phyloP scores from a whole-genome alignment of 1,139 yeast species.

The Nakaseomyces delphensis region DNA sequence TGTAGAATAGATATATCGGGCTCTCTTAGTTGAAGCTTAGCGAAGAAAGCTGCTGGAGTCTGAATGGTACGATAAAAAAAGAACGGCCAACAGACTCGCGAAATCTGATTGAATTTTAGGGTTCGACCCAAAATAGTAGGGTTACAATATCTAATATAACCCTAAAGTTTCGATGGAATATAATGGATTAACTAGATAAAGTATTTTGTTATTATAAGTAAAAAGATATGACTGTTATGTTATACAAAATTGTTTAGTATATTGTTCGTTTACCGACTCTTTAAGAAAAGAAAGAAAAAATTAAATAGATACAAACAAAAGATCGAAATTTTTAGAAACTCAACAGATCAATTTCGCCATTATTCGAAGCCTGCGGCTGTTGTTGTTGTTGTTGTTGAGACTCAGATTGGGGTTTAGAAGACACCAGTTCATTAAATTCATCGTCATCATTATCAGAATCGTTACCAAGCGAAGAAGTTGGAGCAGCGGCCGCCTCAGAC shows the following conservation, averaged over 20 bases:
- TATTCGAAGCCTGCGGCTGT: neutral
- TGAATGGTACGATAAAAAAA: neutral
- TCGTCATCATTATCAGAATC: slow-evolving; percentile 2
- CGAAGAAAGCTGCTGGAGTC: no score
- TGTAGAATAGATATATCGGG: no score
- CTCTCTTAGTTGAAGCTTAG: neutral
- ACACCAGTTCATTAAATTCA: slow-evolving; percentile 4
- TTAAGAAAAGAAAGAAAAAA: neutral
- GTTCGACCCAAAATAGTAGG: no score
- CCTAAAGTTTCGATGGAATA: no score
- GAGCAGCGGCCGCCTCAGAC: neutral
- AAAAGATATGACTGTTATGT: no score
- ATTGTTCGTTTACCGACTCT: no score
- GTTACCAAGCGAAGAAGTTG: neutral
- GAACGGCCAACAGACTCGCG: no score
- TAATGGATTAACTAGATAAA: no score
- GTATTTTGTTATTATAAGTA: no score
- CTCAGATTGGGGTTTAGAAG: slow-evolving; percentile 3
- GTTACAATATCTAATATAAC: no score
- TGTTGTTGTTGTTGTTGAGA: neutral
- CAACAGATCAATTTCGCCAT: slow-evolving; percentile 6
- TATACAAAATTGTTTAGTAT: neutral
- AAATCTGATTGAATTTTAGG: neutral
- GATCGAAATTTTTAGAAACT: neutral
- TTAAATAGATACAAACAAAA: neutral